Base-by-base conservation (phyloP, 805 yeast species). In the Pachysolen tannophilus region DNA sequence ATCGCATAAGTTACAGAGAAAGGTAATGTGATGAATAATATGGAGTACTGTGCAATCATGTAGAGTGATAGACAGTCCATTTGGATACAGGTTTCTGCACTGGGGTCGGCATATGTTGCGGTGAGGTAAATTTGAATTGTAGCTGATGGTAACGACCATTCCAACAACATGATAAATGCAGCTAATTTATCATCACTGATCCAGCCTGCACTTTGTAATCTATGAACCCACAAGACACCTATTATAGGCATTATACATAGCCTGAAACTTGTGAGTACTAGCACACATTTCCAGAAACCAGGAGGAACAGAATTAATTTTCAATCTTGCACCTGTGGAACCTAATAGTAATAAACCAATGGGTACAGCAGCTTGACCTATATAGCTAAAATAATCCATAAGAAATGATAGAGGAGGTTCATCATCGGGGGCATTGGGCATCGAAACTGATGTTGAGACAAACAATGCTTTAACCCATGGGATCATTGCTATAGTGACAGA, bases 61-160 rank as follows among this genome's bases (percentile, higher is more conserved):
- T 66, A 67, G 4, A 70, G 50, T 0, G 78, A 75, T 39, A 74
- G 57, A 46, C 80, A 74, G 46, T 72, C 75, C 69, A 74, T 63
- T 36, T 72, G 78, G 14, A 65, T 38, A 42, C 66, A 72, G 16
- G 62, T 66, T 4, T 61, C 61, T 11, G 67, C 55, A n/a, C 55
- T 60, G 1, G 78, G 75, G 39, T 63, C 71, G 36, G 74, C 67
- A 53, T 67, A 67, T 45, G 72, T 67, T 2, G 78, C 79, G 4
- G 79, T 74, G 38, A 74, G 58, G 45, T 74, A 74, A n/a, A 72
- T 69, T 48, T 74, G 68, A 8, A 74, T 69, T 0, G 79, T 74
- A 9, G 79, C 79, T 47, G 69, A 69, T 3, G 80, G 80, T 19
- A 72, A 55, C 0, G 70, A 68, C 45, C 60, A 74, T 41, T 70